Evolutionary conservation across 257 asterid genomes (phyloP).

Genomic region (Schizonepeta tenuifolia): DNA sequence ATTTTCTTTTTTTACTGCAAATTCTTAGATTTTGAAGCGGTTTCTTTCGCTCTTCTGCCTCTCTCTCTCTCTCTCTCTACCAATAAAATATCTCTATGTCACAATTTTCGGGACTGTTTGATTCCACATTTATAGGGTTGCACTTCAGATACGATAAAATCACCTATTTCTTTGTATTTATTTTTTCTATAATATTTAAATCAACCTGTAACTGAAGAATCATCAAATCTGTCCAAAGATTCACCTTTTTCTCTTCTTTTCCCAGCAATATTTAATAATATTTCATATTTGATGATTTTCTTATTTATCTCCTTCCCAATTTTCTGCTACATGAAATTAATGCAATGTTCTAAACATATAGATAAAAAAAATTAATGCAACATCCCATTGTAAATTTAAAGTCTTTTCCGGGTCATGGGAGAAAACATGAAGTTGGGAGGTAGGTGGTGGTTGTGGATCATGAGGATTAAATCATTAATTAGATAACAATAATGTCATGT

Average conservation of each 20-base stretch:
- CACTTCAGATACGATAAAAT: background rate
- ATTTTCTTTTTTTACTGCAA: constrained; percentile 18
- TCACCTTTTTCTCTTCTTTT: background rate
- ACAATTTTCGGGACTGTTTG: background rate
- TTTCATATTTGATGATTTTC: background rate
- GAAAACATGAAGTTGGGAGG: background rate
- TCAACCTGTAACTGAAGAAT: background rate
- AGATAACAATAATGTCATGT: no score
- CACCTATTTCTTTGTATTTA: background rate
- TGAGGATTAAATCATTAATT: background rate
- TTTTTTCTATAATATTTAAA: background rate
- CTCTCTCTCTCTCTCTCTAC: background rate
- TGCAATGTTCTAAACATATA: background rate
- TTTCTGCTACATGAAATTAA: background rate
- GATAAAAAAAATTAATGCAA: background rate
- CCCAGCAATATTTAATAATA: background rate
- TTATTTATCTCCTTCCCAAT: background rate
- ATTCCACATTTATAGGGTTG: constrained; percentile 11
- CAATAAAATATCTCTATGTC: background rate
- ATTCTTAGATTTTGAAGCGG: background rate
- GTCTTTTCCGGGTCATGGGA: background rate
- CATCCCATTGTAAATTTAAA: background rate
- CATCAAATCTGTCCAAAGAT: background rate
- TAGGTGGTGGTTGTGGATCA: background rate
- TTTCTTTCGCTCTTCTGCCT: background rate